phyloP scores from a whole-genome alignment of 2,329 filamentous ascomycete species.

The Calonectria multiphialidica region DNA sequence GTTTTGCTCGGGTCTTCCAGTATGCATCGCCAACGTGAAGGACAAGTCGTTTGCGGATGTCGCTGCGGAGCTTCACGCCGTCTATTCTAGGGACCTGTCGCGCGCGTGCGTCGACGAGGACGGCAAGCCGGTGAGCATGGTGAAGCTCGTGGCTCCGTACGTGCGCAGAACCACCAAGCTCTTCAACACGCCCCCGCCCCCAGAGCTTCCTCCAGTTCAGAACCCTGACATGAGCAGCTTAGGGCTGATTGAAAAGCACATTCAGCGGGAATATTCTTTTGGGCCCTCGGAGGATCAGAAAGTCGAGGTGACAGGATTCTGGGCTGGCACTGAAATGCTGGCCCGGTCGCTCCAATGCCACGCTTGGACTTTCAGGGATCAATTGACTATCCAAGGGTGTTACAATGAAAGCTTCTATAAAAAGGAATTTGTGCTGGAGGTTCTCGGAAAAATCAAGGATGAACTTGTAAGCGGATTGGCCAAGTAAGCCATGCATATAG shows the following conservation, averaged over 20 bases:
- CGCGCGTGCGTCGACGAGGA: constrained; percentile 36
- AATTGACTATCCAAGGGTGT: constrained; percentile 45
- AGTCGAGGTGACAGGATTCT: constrained; percentile 41
- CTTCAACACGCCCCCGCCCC: constrained; percentile 26
- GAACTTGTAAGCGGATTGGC: constrained; percentile 23
- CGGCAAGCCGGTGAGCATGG: constrained; percentile 31
- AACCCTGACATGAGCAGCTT: constrained; percentile 47
- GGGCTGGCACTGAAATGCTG: constrained; percentile 48
- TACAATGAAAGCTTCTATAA: constrained; percentile 50
- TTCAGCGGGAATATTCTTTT: constrained; percentile 38
- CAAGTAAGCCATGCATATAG: not conserved
- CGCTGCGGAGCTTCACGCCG: constrained; percentile 35
- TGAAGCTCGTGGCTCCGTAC: constrained; percentile 28
- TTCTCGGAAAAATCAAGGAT: constrained; percentile 35
- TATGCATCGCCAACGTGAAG: constrained; percentile 22
- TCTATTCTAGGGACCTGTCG: constrained; percentile 44
- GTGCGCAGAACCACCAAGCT: constrained; percentile 30
- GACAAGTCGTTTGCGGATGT: constrained; percentile 40
- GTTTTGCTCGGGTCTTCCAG: constrained; percentile 31
- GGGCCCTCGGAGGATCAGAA: constrained; percentile 25
- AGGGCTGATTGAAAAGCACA: constrained; percentile 38
- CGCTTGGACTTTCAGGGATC: constrained; percentile 49
- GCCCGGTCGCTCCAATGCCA: constrained; percentile 43
- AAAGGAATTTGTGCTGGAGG: constrained; percentile 36
- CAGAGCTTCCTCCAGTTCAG: constrained; percentile 40